phyloP scores from a whole-genome alignment of 352 stramenopile species.

The Thraustochytrium aureum region DNA sequence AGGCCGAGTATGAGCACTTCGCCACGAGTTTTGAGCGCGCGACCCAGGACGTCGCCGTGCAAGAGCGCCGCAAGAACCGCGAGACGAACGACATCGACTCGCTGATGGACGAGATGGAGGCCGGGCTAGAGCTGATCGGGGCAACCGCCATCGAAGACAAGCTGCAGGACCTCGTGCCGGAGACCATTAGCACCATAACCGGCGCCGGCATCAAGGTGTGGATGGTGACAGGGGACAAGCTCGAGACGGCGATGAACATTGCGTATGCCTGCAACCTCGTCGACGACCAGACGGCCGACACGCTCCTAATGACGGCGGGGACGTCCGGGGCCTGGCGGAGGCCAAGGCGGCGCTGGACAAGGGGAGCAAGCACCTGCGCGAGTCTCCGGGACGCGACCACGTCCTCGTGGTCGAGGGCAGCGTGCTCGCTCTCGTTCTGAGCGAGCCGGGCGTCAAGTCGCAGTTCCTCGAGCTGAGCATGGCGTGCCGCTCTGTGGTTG shows the following conservation, averaged over 20 bases:
- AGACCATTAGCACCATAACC: conserved; percentile 76
- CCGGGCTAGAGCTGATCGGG: conserved; percentile 79
- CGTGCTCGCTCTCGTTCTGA: not conserved
- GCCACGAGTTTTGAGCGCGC: conserved; percentile 52
- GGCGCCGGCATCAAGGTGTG: conserved; percentile 94
- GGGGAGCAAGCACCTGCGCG: too few relatives aligned
- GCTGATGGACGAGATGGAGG: conserved; percentile 66
- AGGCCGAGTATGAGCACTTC: conserved; percentile 60
- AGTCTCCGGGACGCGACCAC: too few relatives aligned
- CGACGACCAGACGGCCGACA: conserved; percentile 60
- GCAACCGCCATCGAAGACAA: conserved; percentile 97
- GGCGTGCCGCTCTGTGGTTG: not conserved
- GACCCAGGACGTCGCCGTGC: conserved; percentile 65
- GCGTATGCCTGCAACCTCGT: conserved; percentile 66
- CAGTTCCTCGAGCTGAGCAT: not conserved
- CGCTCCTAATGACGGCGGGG: too few relatives aligned
- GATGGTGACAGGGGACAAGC: conserved; percentile 90
- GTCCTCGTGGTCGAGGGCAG: not conserved
- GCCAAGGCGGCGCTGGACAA: too few relatives aligned
- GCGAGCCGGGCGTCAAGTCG: not conserved
- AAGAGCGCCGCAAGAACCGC: conserved; percentile 21
- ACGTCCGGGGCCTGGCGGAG: too few relatives aligned
- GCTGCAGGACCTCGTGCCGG: conserved; percentile 91
- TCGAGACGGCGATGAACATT: conserved; percentile 95
- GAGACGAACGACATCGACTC: not conserved